Base-by-base conservation (phyloP, 495 filamentous ascomycete species). In the Melanomma pulvis-pyrius region DNA sequence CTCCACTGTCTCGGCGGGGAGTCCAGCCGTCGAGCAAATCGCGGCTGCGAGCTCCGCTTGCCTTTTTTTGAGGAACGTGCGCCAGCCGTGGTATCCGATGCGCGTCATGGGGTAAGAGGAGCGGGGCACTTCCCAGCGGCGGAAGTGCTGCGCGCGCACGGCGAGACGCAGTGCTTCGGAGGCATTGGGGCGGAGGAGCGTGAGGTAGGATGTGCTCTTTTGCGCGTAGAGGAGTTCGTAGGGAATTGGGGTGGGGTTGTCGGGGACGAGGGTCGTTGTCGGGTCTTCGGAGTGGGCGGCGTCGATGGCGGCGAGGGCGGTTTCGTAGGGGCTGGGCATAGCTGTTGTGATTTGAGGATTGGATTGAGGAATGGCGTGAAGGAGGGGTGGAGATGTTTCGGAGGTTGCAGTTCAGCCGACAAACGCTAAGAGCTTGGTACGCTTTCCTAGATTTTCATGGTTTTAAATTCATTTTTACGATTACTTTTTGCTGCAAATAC, bases 211-310 rank as follows among this genome's bases (percentile, higher is more conserved):
- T 52, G 87, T 90, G 89, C 92, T 92, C 77, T 90, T 82, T 59
- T 84, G 79, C 51, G 91, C 89, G 73, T 93, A 93, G 79, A 89
- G 84, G 1, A 92, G 85, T 77, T 94, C 91, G 74, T 88, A 91
- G 29, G 91, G 89, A 15, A 84, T 57, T 44, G 39, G 39, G 39
- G 8, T 2, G 41, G 76, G 67, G 26, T 73, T 61, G 46, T 78
- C 77, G 41, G 71, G 59, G 44, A 76, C 75, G 52, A 69, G 74
- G 49, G 71, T 79, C 44, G 67, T 75, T 70, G 78, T 83, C 1
- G 91, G 90, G 75, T 94, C 91, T 63, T 82, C 74, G 61, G 83
- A 75, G 78, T 94, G 91, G 11, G 89, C 90, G 57, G 80, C 82
- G 79, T 92, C 89, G 76, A 94, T 92, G 50, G 82, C 77, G 36